Base-by-base conservation (phyloP, 495 filamentous ascomycete genomes). In the Physcia stellaris region DNA sequence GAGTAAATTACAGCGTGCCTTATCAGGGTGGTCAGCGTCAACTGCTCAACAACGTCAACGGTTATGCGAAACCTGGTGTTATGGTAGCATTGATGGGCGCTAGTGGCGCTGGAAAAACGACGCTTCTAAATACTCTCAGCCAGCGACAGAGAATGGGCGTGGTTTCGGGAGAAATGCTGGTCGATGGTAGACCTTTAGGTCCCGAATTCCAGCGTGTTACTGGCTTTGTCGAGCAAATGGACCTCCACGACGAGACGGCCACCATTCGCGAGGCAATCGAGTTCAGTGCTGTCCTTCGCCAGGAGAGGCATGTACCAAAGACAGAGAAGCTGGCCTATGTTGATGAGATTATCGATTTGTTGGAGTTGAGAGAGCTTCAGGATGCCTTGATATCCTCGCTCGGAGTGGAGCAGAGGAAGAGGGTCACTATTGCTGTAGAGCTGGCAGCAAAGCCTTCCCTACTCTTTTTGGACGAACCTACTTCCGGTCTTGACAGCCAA, bases 381-480 rank as follows among this genome's bases (percentile, higher is more conserved):
- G 62, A 67, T 32, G 69, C 75, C 2, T 50, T 68, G 2, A 63
- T 79, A 35, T 75, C 75, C 4, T 55, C 46, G 4, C 52, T 61
- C 4, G 74, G 70, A 4, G 62, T 71, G 18, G 75, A 77, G 43
- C 75, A 79, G 47, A 61, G 75, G 3, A 79, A 81, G 51, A 65
- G 72, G 20, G 58, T 81, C 21, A 79, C 71, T 12, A 80, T 82
- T 37, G 79, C 68, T 12, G 74, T 83, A 7, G 80, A 85, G 48
- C 55, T 85, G 1, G 78, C 73, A 0, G 64, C 67, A 0, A 83
- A 79, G 53, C 79, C 69, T 9, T 75, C 67, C 28, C 55, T 85
- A 4, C 69, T 86, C 41, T 86, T 86, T 54, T 57, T 86, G 22
- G 81, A 86, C 49, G 80, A 86, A 46, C 82, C 83, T 3, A 86